These are phyloP conservation scores for Ogataea naganishii DNA, from an alignment of 805 yeast species.

Conservation along the genomic window DNA sequence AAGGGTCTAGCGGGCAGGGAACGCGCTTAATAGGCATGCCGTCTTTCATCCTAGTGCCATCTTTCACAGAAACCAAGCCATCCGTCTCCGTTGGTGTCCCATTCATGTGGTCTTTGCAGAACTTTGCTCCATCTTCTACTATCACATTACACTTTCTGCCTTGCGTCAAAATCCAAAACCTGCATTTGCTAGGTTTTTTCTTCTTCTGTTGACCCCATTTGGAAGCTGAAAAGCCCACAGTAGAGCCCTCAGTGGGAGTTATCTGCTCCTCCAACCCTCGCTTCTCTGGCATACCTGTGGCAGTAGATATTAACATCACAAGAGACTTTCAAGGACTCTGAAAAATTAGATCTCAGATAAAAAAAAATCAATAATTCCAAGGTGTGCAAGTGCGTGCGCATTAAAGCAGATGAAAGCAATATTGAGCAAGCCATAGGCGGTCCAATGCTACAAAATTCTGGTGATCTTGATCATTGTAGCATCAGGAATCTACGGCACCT, in stretches of 20 bases:
- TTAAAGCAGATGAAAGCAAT: too few species aligned
- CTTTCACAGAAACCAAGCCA: slow-evolving; percentile 2
- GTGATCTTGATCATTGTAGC: too few species aligned
- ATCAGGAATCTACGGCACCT: too few species aligned
- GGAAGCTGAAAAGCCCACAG: slow-evolving; percentile 45
- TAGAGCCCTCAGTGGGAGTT: slow-evolving; percentile 54
- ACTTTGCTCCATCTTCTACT: slow-evolving; percentile 36
- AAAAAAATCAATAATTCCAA: too few species aligned
- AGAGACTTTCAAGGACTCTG: too few species aligned
- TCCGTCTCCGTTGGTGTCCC: slow-evolving; percentile 8
- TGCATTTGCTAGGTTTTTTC: slow-evolving; percentile 28
- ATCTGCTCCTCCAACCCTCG: too few species aligned
- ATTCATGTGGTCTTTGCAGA: slow-evolving; percentile 56
- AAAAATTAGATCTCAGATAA: too few species aligned
- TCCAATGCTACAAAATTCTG: too few species aligned
- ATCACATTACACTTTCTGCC: slow-evolving; percentile 56
- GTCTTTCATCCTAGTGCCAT: slow-evolving; percentile 14
- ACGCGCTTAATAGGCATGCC: slow-evolving; percentile 34
- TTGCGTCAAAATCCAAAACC: slow-evolving; percentile 38
- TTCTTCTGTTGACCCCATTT: slow-evolving; percentile 22
- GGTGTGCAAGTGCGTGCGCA: too few species aligned
- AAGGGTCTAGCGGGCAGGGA: slow-evolving; percentile 70
- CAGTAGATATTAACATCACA: too few species aligned
- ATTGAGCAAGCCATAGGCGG: too few species aligned
- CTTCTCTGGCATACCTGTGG: too few species aligned